Evolutionary conservation across 371 early-diverging fungal genomes (phyloP).

Genomic region (Mortierella sp.): DNA sequence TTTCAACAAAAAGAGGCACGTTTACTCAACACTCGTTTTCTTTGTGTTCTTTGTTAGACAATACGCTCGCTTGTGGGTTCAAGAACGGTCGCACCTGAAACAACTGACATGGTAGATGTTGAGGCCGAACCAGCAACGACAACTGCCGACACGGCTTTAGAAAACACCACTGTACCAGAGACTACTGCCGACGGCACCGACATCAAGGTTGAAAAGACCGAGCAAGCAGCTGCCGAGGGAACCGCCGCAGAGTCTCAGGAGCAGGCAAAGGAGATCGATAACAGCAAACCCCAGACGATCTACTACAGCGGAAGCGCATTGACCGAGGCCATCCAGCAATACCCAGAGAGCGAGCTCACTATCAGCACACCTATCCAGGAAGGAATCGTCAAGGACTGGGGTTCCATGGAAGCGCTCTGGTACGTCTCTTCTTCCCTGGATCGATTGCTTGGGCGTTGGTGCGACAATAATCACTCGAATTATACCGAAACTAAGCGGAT

Average conservation of each 20-base stretch:
- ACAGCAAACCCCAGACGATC: constrained; percentile 29
- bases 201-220: constrained; percentile 27
- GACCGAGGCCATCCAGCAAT: constrained; percentile 42
- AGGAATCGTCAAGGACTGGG: constrained; percentile 82
- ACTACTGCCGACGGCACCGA: constrained; percentile 7
- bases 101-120: neutral
- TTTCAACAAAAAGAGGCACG: constrained; percentile 56
- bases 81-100: constrained; percentile 31
- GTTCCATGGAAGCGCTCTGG: constrained; percentile 80
- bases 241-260: constrained; percentile 12
- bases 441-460: neutral
- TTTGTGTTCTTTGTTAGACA: neutral
- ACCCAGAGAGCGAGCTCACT: constrained; percentile 41
- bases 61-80: constrained; percentile 46
- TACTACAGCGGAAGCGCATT: constrained; percentile 62
- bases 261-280: constrained; percentile 33
- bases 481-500: constrained; percentile 3
- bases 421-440: constrained; percentile 31
- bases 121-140: constrained; percentile 9
- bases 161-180: constrained; percentile 1
- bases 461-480: no score
- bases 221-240: constrained; percentile 17
- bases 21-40: constrained; percentile 24
- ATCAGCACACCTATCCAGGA: constrained; percentile 68
- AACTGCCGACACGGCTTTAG: constrained; percentile 4